Percentiles rank a stretch among this genome's conserved stretches.
Evolutionary conservation across 345 rosid genomes (phyloP).

Genomic region (Eucalyptus paniculata): DNA sequence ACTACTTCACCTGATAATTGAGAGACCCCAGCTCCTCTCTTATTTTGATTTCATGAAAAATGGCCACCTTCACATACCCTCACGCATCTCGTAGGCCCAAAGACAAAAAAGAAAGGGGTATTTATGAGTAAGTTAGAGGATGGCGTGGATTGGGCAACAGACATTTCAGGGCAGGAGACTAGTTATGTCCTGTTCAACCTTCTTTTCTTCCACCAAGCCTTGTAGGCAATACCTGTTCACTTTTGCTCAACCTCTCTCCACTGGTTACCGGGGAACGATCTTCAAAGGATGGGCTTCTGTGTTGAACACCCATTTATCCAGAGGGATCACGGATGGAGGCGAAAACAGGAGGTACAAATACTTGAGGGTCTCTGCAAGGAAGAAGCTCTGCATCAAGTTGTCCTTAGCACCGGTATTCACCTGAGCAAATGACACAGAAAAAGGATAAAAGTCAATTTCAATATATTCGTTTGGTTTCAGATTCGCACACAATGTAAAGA

Average conservation of each 20-base stretch:
- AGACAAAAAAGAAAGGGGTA: not conserved
- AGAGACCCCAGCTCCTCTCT: not conserved
- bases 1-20: not conserved
- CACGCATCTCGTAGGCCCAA: not conserved
- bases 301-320: slow-evolving; percentile 45
- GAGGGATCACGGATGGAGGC: slow-evolving; percentile 20
- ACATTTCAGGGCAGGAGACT: not conserved
- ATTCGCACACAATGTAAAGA: not conserved
- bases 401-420: slow-evolving; percentile 33
- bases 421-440: not conserved
- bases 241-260: not conserved
- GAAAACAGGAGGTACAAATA: slow-evolving; percentile 37
- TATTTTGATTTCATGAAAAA: not conserved
- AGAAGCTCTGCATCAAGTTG: slow-evolving; percentile 38
- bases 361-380: slow-evolving; percentile 42
- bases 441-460: not conserved
- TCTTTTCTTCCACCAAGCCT: slow-evolving; percentile 1
- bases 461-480: not conserved
- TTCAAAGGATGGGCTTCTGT: slow-evolving; percentile 43
- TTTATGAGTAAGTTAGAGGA: not conserved
- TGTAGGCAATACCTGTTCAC: not conserved
- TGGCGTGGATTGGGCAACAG: not conserved
- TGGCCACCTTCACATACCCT: not conserved
- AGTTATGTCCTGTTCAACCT: not conserved
- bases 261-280: slow-evolving; percentile 2